Base-by-base conservation (phyloP, 331 rosid species). In the Stylosanthes scabra region DNA sequence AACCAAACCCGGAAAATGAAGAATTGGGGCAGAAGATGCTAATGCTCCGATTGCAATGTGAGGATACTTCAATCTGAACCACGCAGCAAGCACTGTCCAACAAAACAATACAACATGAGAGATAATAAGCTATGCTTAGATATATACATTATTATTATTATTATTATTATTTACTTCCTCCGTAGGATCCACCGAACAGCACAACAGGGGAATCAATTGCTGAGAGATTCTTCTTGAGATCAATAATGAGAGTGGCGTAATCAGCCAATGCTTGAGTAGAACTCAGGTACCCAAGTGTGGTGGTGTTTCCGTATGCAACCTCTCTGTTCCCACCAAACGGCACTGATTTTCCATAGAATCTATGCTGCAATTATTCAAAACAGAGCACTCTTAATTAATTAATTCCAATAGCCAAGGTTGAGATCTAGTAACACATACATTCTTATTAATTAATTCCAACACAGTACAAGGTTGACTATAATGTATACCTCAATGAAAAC, bases 21-120 rank as follows among this genome's bases (percentile, higher is more conserved):
- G 97, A 14, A 94, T 89, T 3, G 98, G 98, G 9, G 98, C 82
- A 44, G 98, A 93, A 6, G 98, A 93, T 29, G 97, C 87, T 71
- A 93, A 68, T 42, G 96, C 96, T 89, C 98, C 98, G 27, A 91
- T 80, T 7, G 96, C 79, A 13, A 93, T 80, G 16, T 93, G 95
- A 1, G 97, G 96, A 82, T 93, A 93, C 83, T 93, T 93, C 87
- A 93, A 31, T 52, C 97, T 88, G 62, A 93, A 93, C 98, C 97
- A 93, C 1, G 97, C 96, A 28, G 95, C 97, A 62, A 93, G 74
- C 98, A 93, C 94, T 93, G 72, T 6, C 46, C 46, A 16, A n/a
- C 0, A 16, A 16, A 1, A 45, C 4, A 34, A 0, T 29, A 41
- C 11, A 25, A 41, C 25, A 20, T 20, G 25, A 20, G 25, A 20